These are phyloP conservation scores for Ogataea sp. DNA, from an alignment of 805 yeast genomes.

Conservation along the genomic window DNA sequence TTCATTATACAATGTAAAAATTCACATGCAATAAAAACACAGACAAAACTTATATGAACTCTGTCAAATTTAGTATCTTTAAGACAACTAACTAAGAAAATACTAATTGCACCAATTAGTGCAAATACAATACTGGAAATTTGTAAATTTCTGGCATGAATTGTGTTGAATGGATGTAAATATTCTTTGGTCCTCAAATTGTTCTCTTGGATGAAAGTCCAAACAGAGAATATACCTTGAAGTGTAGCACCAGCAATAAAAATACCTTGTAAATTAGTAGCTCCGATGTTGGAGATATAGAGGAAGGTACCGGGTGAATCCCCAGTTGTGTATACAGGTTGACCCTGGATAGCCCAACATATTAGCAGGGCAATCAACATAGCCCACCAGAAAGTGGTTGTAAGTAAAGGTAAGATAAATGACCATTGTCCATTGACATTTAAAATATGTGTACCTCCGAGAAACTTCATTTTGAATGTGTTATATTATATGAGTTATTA, in stretches of 20 bases:
- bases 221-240: conserved; percentile 68
- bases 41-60: conserved; percentile 64
- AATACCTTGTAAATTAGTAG: conserved; percentile 76
- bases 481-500: not conserved
- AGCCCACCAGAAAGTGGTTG: conserved; percentile 78
- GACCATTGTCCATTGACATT: conserved; percentile 20
- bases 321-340: conserved; percentile 59
- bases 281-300: conserved; percentile 82
- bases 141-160: conserved; percentile 25
- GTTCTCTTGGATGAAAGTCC: conserved; percentile 56
- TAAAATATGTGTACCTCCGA: conserved; percentile 10
- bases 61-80: conserved; percentile 48
- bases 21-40: conserved; percentile 59
- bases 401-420: conserved; percentile 49
- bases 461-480: conserved; percentile 2
- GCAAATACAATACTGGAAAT: conserved; percentile 14
- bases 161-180: conserved; percentile 41
- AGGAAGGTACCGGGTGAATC: conserved; percentile 40
- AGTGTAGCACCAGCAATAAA: conserved; percentile 72
- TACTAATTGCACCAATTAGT: conserved; percentile 49
- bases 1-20: conserved; percentile 44
- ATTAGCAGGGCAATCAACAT: conserved; percentile 76
- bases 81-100: conserved; percentile 66
- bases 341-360: conserved; percentile 77
- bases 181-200: conserved; percentile 44